Percentiles rank a stretch among this genome's conserved stretches.
phyloP scores from a whole-genome alignment of 805 yeast species.

The Candida verbasci region DNA sequence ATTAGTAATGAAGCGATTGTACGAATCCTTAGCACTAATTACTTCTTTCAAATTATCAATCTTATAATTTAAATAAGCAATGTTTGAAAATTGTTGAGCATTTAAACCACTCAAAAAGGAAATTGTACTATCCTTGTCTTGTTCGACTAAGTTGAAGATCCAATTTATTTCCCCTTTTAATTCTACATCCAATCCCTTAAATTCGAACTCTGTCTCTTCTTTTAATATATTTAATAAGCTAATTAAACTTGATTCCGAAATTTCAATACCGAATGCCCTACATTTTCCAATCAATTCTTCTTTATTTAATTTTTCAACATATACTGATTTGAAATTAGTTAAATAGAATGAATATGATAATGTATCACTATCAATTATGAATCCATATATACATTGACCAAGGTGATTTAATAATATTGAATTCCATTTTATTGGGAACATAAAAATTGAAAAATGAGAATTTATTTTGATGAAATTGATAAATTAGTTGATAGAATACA shows the following conservation, averaged over 20 bases:
- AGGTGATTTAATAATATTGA: constrained; percentile 4
- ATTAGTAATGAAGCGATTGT: constrained; percentile 26
- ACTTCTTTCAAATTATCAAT: constrained; percentile 16
- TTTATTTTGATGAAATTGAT: constrained; percentile 5
- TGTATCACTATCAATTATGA: constrained; percentile 3
- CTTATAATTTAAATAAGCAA: constrained; percentile 16
- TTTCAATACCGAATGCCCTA: constrained; percentile 20
- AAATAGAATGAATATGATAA: constrained; percentile 19
- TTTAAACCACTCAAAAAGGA: constrained; percentile 18
- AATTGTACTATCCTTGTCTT: constrained; percentile 5
- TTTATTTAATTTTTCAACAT: constrained; percentile 19
- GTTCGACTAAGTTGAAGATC: constrained; percentile 15
- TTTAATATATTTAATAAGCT: constrained; percentile 14
- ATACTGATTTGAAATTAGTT: constrained; percentile 23
- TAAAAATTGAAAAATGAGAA: neutral
- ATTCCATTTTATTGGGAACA: constrained; percentile 13
- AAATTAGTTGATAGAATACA: constrained; percentile 6
- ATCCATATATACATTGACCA: constrained; percentile 13
- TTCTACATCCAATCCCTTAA: neutral
- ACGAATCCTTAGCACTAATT: constrained; percentile 26
- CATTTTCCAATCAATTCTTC: constrained; percentile 16
- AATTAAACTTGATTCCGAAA: constrained; percentile 13
- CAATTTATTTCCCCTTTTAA: constrained; percentile 14
- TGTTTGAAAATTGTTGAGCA: constrained; percentile 19
- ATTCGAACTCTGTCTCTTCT: neutral